Evolutionary conservation across 1,284 basidiomycete genomes (phyloP).

Genomic region (Heterobasidion annosum): DNA sequence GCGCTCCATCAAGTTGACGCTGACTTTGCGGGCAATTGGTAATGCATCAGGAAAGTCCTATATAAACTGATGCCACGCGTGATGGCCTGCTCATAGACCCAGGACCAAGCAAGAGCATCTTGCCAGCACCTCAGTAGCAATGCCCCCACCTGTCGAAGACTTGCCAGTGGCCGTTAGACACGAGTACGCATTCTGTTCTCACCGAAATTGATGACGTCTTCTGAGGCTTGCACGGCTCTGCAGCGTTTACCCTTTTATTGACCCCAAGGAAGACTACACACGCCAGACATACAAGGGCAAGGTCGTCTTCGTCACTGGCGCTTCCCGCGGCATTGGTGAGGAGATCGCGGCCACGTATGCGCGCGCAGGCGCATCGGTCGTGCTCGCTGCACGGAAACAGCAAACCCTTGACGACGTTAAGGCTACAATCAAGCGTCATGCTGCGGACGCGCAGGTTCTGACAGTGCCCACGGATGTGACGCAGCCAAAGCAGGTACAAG

Average conservation of each 20-base stretch:
- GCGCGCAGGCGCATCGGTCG: constrained; percentile 8
- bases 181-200: background rate
- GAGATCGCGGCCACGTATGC: constrained; percentile 7
- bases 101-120: no score
- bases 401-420: constrained; percentile 2
- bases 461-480: constrained; percentile 2
- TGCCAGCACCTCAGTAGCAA: background rate
- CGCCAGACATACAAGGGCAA: constrained; percentile 6
- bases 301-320: constrained; percentile 11
- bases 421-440: background rate
- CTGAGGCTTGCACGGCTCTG: background rate
- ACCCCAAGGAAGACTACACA: constrained; percentile 2
- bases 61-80: no score
- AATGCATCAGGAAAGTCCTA: no score
- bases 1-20: no score
- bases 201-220: background rate
- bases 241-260: constrained; percentile 11
- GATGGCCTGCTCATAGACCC: no score
- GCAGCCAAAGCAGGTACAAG: background rate
- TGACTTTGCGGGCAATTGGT: no score
- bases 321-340: constrained; percentile 8
- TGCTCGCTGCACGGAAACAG: constrained; percentile 2
- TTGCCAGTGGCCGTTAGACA: background rate
- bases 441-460: background rate
- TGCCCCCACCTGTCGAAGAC: background rate